Percentiles rank a stretch among this genome's conserved stretches.
phyloP scores from a whole-genome alignment of 768 basidiomycete genomes.

The Lyophyllum atratum region DNA sequence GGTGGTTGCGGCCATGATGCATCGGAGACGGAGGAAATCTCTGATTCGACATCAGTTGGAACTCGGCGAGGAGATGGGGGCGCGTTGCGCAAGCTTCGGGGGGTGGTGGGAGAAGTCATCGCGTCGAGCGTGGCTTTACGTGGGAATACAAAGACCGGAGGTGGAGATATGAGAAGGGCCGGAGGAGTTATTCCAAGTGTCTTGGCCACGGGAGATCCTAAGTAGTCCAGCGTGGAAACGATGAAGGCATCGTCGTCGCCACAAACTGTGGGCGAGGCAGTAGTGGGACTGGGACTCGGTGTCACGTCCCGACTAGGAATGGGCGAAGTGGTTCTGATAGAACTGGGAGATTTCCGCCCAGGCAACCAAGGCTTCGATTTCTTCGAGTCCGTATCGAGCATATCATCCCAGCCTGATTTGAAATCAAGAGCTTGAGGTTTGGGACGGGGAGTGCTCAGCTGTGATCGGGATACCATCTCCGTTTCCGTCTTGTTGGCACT shows the following conservation, averaged over 20 bases:
- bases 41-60: constrained; percentile 34
- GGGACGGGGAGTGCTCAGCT: constrained; percentile 20
- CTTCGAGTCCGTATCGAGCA: constrained; percentile 34
- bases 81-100: constrained; percentile 6
- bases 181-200: constrained; percentile 39
- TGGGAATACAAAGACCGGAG: constrained; percentile 17
- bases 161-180: constrained; percentile 19
- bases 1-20: constrained; percentile 42
- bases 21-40: constrained; percentile 39
- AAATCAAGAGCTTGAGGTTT: constrained; percentile 35
- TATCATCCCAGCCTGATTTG: constrained; percentile 55
- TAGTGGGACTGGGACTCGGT: constrained; percentile 27
- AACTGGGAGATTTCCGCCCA: constrained; percentile 21
- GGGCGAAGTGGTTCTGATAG: constrained; percentile 18
- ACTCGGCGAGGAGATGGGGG: constrained; percentile 24
- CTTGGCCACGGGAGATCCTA: constrained; percentile 46
- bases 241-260: constrained; percentile 42
- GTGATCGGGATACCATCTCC: constrained; percentile 18
- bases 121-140: constrained; percentile 9
- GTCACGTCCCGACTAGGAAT: constrained; percentile 26
- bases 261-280: constrained; percentile 10
- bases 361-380: constrained; percentile 21
- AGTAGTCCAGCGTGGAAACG: constrained; percentile 43
- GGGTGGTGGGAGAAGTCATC: constrained; percentile 13
- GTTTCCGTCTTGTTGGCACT: constrained; percentile 8